Evolutionary conservation across 1,284 basidiomycete species (phyloP), one percentile per base, ranked within the genome.

Genomic region (Puccinia novopanici): DNA sequence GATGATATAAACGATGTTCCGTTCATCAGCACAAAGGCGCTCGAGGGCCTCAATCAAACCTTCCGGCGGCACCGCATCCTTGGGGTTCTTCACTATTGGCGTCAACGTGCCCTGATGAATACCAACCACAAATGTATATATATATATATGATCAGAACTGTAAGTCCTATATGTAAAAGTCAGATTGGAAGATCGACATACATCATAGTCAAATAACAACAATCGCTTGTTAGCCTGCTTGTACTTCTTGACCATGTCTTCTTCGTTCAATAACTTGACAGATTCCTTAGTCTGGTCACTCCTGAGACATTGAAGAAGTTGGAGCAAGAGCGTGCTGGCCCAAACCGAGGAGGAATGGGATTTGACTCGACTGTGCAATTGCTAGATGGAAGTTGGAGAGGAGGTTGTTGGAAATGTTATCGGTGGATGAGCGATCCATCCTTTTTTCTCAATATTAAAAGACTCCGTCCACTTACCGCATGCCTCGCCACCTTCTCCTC

Each of bases 171-270:
- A 34, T 34, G 34, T 34, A 34, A 34, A 34, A 34, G 34, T 4
- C 1, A 34, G 34, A 4, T 34, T 34, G 1, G 34, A 34, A 34
- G 34, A 34, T 34, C 4, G 81, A 82, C 72, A 82, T 82, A 92
- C 92, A 86, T 98, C 96, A 86, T 99, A 99, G 87, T 99, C 97
- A 84, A 99, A 95, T 85, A 98, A 88, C 86, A 99, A 91, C 81
- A 98, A 87, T 74, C 97, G 89, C 88, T 96, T 96, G 86, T 89
- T 89, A 50, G 94, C 92, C 52, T 85, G 86, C 71, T 88, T 85
- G 87, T 95, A 98, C 83, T 89, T 88, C n/a, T 87, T 85, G 81
- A 90, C 87, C 84, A 98, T 87, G 37, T 88, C 86, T 17, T 88
- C 88, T 80, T 89, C 88, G 79, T 94, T 91, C 61, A 98, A 90